phyloP scores from a whole-genome alignment of 257 asterid species.

The Capsicum chinense region DNA sequence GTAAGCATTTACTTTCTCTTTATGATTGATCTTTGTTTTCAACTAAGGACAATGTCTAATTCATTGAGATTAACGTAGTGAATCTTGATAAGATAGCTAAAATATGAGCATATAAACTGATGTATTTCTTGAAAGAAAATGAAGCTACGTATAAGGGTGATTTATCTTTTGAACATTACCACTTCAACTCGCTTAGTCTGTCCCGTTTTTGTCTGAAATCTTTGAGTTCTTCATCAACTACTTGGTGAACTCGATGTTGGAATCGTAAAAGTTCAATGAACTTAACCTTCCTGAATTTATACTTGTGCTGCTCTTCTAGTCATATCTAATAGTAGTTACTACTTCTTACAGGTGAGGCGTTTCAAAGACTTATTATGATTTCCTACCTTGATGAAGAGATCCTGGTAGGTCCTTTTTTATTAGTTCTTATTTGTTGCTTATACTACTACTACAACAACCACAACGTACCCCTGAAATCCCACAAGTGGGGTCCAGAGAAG shows the following conservation, averaged over 20 bases:
- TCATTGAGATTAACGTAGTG: not conserved
- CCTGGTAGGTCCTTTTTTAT: constrained; percentile 49
- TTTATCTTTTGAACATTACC: not conserved
- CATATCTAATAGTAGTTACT: not conserved
- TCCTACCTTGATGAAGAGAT: constrained; percentile 92
- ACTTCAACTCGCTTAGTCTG: not conserved
- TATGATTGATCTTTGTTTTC: not conserved
- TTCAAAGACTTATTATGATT: constrained; percentile 68
- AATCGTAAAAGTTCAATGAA: not conserved
- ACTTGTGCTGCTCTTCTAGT: not conserved
- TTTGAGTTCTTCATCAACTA: not conserved
- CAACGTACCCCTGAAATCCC: not conserved
- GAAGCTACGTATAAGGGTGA: not conserved
- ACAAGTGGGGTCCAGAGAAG: too few species aligned
- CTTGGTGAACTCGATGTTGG: not conserved
- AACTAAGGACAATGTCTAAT: not conserved
- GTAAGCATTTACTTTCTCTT: constrained; percentile 45
- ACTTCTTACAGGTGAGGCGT: constrained; percentile 56
- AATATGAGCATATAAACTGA: not conserved
- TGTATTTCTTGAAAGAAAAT: not conserved
- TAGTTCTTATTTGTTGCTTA: not conserved
- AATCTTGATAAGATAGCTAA: not conserved
- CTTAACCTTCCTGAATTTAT: not conserved
- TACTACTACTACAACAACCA: not conserved
- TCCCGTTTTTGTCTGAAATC: not conserved